Percentiles rank a stretch among this genome's conserved stretches.
Evolutionary conservation across 257 asterid species (phyloP).

Genomic region (Solanum dulcamara): DNA sequence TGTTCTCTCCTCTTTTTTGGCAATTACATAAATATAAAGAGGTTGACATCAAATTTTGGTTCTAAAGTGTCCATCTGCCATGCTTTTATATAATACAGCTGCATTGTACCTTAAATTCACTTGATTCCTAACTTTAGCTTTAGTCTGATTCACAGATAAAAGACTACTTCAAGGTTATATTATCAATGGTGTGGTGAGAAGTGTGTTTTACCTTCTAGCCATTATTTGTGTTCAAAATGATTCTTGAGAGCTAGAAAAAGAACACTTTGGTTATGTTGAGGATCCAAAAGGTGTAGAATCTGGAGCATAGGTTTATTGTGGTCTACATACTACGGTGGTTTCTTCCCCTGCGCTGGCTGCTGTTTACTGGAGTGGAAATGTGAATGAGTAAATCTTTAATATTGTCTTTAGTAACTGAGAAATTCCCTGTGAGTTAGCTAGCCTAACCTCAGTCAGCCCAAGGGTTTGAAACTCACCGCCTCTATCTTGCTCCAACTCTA

Average conservation of each 20-base stretch:
- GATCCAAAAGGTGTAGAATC: neutral
- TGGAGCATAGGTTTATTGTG: neutral
- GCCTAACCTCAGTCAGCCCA: neutral
- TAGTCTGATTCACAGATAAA: neutral
- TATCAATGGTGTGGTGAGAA: neutral
- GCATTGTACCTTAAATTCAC: neutral
- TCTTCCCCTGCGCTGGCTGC: neutral
- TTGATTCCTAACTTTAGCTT: neutral
- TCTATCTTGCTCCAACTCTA: neutral
- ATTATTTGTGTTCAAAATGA: neutral
- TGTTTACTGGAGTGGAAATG: neutral
- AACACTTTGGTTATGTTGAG: neutral
- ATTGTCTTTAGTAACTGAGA: neutral
- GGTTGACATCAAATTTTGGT: conserved; percentile 15
- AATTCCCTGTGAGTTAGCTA: neutral
- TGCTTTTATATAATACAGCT: neutral
- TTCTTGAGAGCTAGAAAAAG: neutral
- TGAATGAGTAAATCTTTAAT: neutral
- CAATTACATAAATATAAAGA: conserved; percentile 7
- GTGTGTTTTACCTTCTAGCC: neutral
- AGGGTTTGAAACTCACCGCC: neutral
- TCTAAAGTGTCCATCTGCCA: neutral
- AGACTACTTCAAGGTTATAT: neutral
- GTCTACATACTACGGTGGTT: neutral
- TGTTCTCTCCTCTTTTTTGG: neutral